Percentiles rank a stretch among this genome's conserved stretches.
These are phyloP conservation scores for Hydrangea macrophylla DNA, from an alignment of 148 eudicot genomes.

Conservation along the genomic window DNA sequence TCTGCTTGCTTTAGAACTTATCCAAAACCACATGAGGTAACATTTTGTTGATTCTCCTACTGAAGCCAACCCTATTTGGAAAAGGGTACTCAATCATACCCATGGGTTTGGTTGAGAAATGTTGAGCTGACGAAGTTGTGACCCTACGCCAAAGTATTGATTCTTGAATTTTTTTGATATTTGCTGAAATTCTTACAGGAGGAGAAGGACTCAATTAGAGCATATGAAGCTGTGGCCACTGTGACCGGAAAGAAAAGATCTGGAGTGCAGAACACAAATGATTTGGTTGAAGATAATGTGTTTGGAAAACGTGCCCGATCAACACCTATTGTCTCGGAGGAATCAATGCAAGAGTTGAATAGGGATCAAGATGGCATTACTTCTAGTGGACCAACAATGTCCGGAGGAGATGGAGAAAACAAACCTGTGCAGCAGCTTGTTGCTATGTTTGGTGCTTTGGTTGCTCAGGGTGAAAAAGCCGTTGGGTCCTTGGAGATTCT, in stretches of 20 bases:
- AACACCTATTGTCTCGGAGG: slow-evolving; percentile 39
- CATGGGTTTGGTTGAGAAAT: not conserved
- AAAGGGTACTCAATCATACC: not conserved
- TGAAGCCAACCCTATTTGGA: not conserved
- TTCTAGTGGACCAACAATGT: slow-evolving; percentile 31
- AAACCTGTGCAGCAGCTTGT: slow-evolving; percentile 90
- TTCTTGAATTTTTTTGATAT: slow-evolving; percentile 8
- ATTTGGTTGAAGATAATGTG: slow-evolving; percentile 43
- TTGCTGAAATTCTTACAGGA: slow-evolving; percentile 47
- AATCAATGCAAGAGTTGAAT: slow-evolving; percentile 27
- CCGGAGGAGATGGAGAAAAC: slow-evolving; percentile 42
- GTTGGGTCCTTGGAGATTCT: slow-evolving; percentile 75
- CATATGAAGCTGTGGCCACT: slow-evolving; percentile 24
- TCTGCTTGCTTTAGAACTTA: too few relatives aligned
- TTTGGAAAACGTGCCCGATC: slow-evolving; percentile 70
- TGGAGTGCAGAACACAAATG: slow-evolving; percentile 40
- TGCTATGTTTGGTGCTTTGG: slow-evolving; percentile 76
- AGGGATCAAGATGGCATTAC: slow-evolving; percentile 27
- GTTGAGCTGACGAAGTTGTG: not conserved
- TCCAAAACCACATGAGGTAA: not conserved
- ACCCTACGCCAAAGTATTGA: not conserved
- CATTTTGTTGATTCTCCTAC: not conserved
- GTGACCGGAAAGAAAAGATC: slow-evolving; percentile 65
- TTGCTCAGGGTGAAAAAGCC: slow-evolving; percentile 91
- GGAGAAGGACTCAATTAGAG: slow-evolving; percentile 41